phyloP scores from a whole-genome alignment of 176 grass and related monocot species.

The Carex cristatella region DNA sequence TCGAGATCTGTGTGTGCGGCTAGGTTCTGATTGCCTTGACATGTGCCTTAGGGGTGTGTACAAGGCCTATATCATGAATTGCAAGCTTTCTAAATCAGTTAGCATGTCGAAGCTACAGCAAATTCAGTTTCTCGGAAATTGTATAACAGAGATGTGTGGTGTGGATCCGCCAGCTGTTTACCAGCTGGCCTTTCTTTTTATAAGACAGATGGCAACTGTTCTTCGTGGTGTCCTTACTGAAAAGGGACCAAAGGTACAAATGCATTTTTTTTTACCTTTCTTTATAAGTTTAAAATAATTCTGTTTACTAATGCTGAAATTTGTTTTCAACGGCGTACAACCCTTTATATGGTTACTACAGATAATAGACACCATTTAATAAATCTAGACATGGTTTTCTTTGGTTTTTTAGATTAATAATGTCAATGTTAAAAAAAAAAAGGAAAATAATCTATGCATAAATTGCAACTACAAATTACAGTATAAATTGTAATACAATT shows the following conservation, averaged over 20 bases:
- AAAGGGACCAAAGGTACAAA: constrained; percentile 75
- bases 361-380: neutral
- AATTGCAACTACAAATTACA: neutral
- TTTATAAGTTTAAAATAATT: neutral
- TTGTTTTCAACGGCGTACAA: neutral
- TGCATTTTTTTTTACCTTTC: constrained; percentile 6
- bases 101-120: constrained; percentile 73
- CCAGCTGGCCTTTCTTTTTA: constrained; percentile 94
- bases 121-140: constrained; percentile 92
- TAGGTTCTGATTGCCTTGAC: constrained; percentile 88
- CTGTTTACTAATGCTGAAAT: neutral
- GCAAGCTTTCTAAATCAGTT: constrained; percentile 87
- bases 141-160: constrained; percentile 74
- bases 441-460: neutral
- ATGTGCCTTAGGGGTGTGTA: constrained; percentile 82
- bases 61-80: constrained; percentile 98
- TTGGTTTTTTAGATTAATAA: neutral
- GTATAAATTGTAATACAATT: neutral
- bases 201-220: constrained; percentile 79
- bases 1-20: constrained; percentile 76
- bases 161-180: constrained; percentile 66
- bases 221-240: constrained; percentile 72
- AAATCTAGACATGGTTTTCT: neutral
- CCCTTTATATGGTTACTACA: neutral
- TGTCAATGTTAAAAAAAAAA: neutral